Percentiles rank a stretch among this genome's conserved stretches.
phyloP scores from a whole-genome alignment of 108 stramenopile genomes.

The Epithemia pelagica region DNA sequence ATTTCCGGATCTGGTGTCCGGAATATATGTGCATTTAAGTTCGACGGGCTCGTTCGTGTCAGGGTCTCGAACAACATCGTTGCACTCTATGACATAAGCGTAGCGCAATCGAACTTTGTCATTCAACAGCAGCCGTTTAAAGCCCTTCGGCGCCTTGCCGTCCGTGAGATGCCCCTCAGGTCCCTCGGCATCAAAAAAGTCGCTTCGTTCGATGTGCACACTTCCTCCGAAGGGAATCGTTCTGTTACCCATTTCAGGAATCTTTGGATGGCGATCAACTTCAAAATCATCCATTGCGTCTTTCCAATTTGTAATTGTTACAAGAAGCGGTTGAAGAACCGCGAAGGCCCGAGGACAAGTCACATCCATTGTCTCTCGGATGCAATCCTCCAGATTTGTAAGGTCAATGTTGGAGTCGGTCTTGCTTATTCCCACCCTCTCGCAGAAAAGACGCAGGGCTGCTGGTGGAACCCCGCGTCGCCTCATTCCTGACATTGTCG shows the following conservation, averaged over 20 bases:
- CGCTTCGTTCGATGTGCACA: conserved; percentile 73
- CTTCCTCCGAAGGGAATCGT: conserved; percentile 73
- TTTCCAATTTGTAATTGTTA: conserved; percentile 84
- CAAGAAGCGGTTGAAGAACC: conserved; percentile 75
- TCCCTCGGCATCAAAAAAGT: conserved; percentile 86
- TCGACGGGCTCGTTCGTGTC: conserved; percentile 64
- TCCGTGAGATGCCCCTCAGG: conserved; percentile 60
- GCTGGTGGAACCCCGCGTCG: conserved; percentile 83
- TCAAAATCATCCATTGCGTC: conserved; percentile 54
- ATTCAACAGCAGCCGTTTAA: conserved; percentile 72
- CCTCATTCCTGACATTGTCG: conserved; percentile 76
- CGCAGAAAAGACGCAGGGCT: conserved; percentile 79
- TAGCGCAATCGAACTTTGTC: conserved; percentile 80
- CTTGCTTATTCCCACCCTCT: conserved; percentile 88
- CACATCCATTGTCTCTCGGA: conserved; percentile 78
- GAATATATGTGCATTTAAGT: conserved; percentile 63
- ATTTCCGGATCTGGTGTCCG: conserved; percentile 76
- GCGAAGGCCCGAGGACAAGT: conserved; percentile 68
- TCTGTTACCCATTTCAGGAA: conserved; percentile 62
- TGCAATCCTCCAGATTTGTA: conserved; percentile 77
- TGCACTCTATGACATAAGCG: conserved; percentile 83
- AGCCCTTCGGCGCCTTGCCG: conserved; percentile 72
- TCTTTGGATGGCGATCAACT: conserved; percentile 81
- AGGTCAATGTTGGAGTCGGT: conserved; percentile 84
- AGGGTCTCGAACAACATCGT: conserved; percentile 73